Evolutionary conservation across 2,329 filamentous ascomycete genomes (phyloP).

Genomic region (Cladosporium phlei): DNA sequence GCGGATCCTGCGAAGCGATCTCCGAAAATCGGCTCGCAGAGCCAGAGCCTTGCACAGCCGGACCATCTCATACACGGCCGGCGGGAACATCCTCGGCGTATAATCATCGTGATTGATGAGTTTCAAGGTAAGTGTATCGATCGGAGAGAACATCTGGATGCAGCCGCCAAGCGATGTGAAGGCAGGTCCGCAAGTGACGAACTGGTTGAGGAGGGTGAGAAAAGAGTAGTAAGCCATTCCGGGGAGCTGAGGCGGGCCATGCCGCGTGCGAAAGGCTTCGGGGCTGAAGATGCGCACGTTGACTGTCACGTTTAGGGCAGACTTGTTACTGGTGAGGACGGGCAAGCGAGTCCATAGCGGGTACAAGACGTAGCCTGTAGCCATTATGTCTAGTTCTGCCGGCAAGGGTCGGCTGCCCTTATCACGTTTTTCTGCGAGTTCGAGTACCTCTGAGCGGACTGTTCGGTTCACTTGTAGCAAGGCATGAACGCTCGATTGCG

Average conservation of each 20-base stretch:
- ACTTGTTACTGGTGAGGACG: constrained; percentile 11
- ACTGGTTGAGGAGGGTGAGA: constrained; percentile 20
- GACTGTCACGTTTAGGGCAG: constrained; percentile 18
- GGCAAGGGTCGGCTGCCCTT: constrained; percentile 4
- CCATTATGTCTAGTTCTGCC: constrained; percentile 22
- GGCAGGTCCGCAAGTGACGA: constrained; percentile 21
- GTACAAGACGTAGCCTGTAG: constrained; percentile 20
- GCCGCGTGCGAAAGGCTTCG: constrained; percentile 22
- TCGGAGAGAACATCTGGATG: not conserved
- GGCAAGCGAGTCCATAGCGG: constrained; percentile 23
- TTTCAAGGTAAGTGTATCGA: not conserved
- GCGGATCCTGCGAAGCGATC: not conserved
- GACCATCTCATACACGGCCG: not conserved
- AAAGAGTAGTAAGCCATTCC: constrained; percentile 18
- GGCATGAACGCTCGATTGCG: not conserved
- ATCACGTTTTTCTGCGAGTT: constrained; percentile 16
- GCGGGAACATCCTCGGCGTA: constrained; percentile 1
- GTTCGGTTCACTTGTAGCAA: constrained; percentile 5
- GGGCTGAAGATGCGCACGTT: constrained; percentile 23
- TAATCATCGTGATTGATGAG: constrained; percentile 2
- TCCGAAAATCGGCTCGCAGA: not conserved
- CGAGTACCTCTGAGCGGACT: constrained; percentile 18
- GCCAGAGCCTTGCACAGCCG: not conserved
- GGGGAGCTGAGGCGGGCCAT: constrained; percentile 19
- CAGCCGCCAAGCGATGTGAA: constrained; percentile 1